These are phyloP conservation scores for Penicillium thymicola DNA, from an alignment of 2,329 filamentous ascomycete genomes.

Conservation along the genomic window DNA sequence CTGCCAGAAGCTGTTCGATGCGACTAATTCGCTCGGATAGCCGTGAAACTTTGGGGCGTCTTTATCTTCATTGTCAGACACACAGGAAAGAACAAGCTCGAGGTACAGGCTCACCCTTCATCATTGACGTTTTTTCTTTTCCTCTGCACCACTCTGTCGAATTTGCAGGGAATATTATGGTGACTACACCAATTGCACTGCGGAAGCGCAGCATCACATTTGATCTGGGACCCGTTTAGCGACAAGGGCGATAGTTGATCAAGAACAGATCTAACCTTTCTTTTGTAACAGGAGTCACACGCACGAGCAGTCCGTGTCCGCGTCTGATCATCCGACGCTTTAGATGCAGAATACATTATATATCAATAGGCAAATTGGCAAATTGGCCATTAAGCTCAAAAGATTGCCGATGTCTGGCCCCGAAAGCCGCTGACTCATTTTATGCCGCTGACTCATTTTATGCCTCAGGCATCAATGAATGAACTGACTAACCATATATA, in stretches of 20 bases:
- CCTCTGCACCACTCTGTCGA: constrained; percentile 33
- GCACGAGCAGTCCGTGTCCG: constrained; percentile 37
- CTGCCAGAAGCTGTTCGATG: constrained; percentile 40
- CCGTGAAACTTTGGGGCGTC: constrained; percentile 24
- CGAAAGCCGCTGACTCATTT: constrained; percentile 3
- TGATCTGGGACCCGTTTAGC: constrained; percentile 41
- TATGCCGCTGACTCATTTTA: background rate
- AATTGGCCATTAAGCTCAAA: background rate
- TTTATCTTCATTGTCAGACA: constrained; percentile 10
- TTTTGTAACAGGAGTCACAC: constrained; percentile 50
- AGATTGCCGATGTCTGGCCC: background rate
- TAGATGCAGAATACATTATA: constrained; percentile 20
- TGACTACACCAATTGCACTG: constrained; percentile 53
- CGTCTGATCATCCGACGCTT: constrained; percentile 15
- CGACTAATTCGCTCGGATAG: constrained; percentile 41
- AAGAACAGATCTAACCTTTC: constrained; percentile 43
- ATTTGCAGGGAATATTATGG: constrained; percentile 49
- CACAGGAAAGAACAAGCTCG: background rate
- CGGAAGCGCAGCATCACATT: constrained; percentile 47
- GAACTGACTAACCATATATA: too few relatives aligned
- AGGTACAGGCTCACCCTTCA: constrained; percentile 19
- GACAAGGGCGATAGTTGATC: background rate
- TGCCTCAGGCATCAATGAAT: background rate
- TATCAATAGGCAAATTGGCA: too few relatives aligned
- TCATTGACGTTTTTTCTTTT: constrained; percentile 28